Percentiles rank a stretch among this genome's conserved stretches.
Evolutionary conservation across 1,284 basidiomycete species (phyloP).

Genomic region (Sporisorium graminicola): DNA sequence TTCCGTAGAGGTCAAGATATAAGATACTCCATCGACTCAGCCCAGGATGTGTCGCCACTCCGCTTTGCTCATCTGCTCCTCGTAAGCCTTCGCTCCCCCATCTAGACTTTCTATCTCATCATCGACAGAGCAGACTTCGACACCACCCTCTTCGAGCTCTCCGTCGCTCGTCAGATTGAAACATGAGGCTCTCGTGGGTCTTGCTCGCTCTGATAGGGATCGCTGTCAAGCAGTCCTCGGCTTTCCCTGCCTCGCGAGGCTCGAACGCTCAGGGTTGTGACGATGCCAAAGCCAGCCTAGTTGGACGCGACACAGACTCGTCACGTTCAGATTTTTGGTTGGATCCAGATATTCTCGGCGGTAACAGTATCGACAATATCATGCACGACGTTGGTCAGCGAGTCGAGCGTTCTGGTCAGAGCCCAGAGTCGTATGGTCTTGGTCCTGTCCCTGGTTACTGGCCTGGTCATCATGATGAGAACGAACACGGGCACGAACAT

Average conservation of each 20-base stretch:
- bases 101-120: background rate
- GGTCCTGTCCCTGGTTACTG: slow-evolving; percentile 22
- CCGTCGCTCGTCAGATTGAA: background rate
- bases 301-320: slow-evolving; percentile 1
- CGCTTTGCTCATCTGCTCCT: background rate
- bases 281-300: background rate
- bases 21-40: background rate
- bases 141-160: background rate
- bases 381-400: slow-evolving; percentile 1
- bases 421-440: slow-evolving; percentile 12
- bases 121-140: background rate
- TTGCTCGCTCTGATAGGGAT: slow-evolving; percentile 16
- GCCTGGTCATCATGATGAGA: slow-evolving; percentile 4
- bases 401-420: background rate
- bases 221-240: slow-evolving; percentile 3
- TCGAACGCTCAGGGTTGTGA: background rate
- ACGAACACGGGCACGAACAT: background rate
- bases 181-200: slow-evolving; percentile 31
- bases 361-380: background rate
- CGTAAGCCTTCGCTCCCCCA: background rate
- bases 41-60: background rate
- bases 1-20: background rate
- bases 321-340: slow-evolving; percentile 8
- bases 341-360: slow-evolving; percentile 9
- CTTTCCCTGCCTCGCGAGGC: slow-evolving; percentile 11